Evolutionary conservation across 2,329 filamentous ascomycete genomes (phyloP).

Genomic region (Helotiales sp.): DNA sequence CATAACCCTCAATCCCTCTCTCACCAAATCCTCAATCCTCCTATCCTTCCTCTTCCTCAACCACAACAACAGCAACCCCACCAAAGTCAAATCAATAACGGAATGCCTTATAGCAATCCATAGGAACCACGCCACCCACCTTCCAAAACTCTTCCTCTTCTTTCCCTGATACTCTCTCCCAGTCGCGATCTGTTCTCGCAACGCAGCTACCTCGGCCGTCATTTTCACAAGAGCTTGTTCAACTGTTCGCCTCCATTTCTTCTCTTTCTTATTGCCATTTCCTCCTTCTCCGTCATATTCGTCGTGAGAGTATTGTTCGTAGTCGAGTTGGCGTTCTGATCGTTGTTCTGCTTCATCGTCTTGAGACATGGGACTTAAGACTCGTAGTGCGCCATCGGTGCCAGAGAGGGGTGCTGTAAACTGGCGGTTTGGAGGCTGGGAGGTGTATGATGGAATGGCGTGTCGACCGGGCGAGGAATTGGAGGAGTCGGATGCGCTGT

Average conservation of each 20-base stretch:
- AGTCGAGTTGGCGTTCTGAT: slow-evolving; percentile 44
- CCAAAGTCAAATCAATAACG: slow-evolving; percentile 66
- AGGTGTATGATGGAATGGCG: slow-evolving; percentile 26
- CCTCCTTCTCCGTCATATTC: slow-evolving; percentile 43
- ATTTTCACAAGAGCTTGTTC: slow-evolving; percentile 85
- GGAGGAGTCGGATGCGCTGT: slow-evolving; percentile 65
- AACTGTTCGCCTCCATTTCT: slow-evolving; percentile 77
- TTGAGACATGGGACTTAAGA: slow-evolving; percentile 85
- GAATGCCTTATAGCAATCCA: slow-evolving; percentile 74
- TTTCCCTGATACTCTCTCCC: slow-evolving; percentile 70
- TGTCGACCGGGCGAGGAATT: slow-evolving; percentile 53
- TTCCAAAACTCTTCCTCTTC: slow-evolving; percentile 62
- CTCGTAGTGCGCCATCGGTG: slow-evolving; percentile 60
- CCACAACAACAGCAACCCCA: slow-evolving; percentile 68
- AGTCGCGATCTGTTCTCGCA: slow-evolving; percentile 85
- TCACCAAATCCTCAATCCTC: slow-evolving; percentile 71
- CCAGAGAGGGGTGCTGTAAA: slow-evolving; percentile 50
- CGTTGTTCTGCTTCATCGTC: slow-evolving; percentile 67
- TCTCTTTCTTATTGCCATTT: slow-evolving; percentile 41
- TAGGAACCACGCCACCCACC: slow-evolving; percentile 70
- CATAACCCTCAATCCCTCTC: slow-evolving; percentile 57
- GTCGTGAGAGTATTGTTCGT: slow-evolving; percentile 45
- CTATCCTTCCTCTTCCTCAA: slow-evolving; percentile 71
- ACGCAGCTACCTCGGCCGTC: slow-evolving; percentile 87
- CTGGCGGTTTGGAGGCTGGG: slow-evolving; percentile 33